Conservation (phyloP, 257 asterid genomes). For the Primulina eburnea region DNA sequence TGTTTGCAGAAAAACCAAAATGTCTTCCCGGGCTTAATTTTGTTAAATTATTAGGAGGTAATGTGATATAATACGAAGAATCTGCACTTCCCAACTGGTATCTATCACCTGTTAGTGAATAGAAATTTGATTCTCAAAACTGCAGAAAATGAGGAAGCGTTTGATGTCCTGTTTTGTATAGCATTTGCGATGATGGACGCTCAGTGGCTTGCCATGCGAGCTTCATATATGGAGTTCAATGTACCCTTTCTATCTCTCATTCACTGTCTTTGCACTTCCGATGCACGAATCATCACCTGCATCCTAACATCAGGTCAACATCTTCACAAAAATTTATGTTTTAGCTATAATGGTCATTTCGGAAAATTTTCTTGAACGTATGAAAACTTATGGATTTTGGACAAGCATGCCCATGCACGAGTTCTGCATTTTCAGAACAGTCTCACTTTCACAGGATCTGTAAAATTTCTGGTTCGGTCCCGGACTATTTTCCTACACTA, state of each 20-base stretch:
- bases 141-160: conserved; percentile 85
- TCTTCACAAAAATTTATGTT: not conserved
- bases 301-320: not conserved
- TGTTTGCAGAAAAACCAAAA: conserved; percentile 71
- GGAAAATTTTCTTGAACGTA: not conserved
- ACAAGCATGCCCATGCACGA: not conserved
- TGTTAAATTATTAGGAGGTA: conserved; percentile 73
- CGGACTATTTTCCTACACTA: not conserved
- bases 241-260: conserved; percentile 41
- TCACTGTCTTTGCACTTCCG: not conserved
- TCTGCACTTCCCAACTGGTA: not conserved
- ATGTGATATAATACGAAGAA: not conserved
- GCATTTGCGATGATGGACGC: conserved; percentile 93
- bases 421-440: not conserved
- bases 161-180: conserved; percentile 75
- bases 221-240: conserved; percentile 95
- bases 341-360: not conserved
- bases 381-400: not conserved
- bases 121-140: conserved; percentile 8
- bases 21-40: conserved; percentile 75
- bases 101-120: conserved; percentile 14
- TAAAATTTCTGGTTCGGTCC: not conserved
- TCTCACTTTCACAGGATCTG: too few relatives aligned
- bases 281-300: not conserved
- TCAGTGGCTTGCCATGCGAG: conserved; percentile 97